Conservation (phyloP, 1,284 basidiomycete genomes). For the Cryptococcus depauperatus region DNA sequence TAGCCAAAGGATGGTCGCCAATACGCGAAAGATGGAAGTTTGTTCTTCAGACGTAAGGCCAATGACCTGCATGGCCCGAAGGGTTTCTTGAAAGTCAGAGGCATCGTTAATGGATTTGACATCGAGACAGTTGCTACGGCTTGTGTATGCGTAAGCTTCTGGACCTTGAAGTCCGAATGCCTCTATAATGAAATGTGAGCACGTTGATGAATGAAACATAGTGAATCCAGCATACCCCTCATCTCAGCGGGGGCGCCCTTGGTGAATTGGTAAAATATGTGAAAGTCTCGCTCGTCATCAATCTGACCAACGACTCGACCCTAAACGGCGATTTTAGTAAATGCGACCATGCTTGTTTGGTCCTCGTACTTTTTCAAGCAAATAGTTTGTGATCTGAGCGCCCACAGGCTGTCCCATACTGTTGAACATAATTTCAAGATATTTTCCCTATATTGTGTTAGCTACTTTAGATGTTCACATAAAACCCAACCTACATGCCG, state of each 20-base stretch:
- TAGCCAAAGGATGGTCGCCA: slow-evolving; percentile 90
- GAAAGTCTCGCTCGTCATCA: slow-evolving; percentile 93
- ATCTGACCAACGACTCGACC: slow-evolving; percentile 95
- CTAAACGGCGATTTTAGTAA: slow-evolving; percentile 20
- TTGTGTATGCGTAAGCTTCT: slow-evolving; percentile 90
- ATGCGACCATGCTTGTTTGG: not conserved
- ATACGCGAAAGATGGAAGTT: slow-evolving; percentile 84
- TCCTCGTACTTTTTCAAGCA: slow-evolving; percentile 70
- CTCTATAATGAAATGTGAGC: slow-evolving; percentile 52
- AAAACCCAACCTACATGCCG: slow-evolving; percentile 65
- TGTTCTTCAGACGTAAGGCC: slow-evolving; percentile 80
- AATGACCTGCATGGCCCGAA: slow-evolving; percentile 91
- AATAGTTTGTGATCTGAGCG: slow-evolving; percentile 96
- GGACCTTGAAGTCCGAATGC: slow-evolving; percentile 94
- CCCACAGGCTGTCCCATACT: slow-evolving; percentile 85
- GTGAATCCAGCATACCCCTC: slow-evolving; percentile 55
- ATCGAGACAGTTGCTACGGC: slow-evolving; percentile 80
- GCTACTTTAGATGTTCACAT: slow-evolving; percentile 1
- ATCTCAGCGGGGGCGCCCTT: slow-evolving; percentile 86
- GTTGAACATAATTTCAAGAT: slow-evolving; percentile 99
- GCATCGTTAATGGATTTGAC: slow-evolving; percentile 87
- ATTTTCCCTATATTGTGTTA: slow-evolving; percentile 70
- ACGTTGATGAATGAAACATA: slow-evolving; percentile 6
- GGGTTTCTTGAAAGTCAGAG: slow-evolving; percentile 78
- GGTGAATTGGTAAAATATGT: slow-evolving; percentile 99